A percentile compares a stretch with the other conserved stretches of the same genome.
phyloP scores from a whole-genome alignment of 2,329 filamentous ascomycete genomes.

The Verticillium albo-atrum region DNA sequence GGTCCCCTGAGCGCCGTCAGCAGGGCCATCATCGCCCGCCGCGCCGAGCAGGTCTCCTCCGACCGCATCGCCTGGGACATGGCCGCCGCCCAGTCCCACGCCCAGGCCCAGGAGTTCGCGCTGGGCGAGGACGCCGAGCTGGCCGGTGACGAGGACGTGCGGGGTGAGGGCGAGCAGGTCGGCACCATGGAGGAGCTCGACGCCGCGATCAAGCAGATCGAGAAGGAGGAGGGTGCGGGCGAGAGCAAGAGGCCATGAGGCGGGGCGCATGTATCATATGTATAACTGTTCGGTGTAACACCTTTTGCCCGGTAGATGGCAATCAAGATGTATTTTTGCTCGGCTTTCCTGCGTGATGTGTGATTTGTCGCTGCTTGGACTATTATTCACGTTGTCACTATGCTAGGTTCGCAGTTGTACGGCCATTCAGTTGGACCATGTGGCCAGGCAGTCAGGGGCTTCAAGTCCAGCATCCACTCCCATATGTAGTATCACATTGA shows the following conservation, averaged over 20 bases:
- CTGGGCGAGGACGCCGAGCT: constrained; percentile 35
- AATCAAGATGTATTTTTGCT: not conserved
- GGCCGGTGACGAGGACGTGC: constrained; percentile 24
- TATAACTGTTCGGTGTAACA: constrained; percentile 4
- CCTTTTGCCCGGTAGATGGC: not conserved
- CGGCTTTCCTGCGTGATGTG: not conserved
- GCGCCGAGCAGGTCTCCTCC: not conserved
- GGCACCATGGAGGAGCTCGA: constrained; percentile 16
- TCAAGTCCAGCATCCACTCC: too few species aligned
- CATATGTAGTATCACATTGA: too few species aligned
- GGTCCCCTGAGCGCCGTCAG: constrained; percentile 31
- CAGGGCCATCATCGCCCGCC: constrained; percentile 14
- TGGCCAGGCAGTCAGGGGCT: too few species aligned
- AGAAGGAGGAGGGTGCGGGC: not conserved
- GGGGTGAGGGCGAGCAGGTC: constrained; percentile 25
- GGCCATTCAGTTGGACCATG: too few species aligned
- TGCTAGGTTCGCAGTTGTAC: too few species aligned
- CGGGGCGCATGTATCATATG: constrained; percentile 12
- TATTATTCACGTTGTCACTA: too few species aligned
- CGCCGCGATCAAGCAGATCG: constrained; percentile 1
- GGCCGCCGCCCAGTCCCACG: constrained; percentile 21
- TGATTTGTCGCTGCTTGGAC: not conserved
- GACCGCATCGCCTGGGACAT: constrained; percentile 21
- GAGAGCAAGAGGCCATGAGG: not conserved
- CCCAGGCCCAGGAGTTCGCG: constrained; percentile 39